A percentile compares a stretch with the other conserved stretches of the same genome.
Evolutionary conservation across 352 stramenopile species (phyloP).

Genomic region (Phytophthora cryptogea): DNA sequence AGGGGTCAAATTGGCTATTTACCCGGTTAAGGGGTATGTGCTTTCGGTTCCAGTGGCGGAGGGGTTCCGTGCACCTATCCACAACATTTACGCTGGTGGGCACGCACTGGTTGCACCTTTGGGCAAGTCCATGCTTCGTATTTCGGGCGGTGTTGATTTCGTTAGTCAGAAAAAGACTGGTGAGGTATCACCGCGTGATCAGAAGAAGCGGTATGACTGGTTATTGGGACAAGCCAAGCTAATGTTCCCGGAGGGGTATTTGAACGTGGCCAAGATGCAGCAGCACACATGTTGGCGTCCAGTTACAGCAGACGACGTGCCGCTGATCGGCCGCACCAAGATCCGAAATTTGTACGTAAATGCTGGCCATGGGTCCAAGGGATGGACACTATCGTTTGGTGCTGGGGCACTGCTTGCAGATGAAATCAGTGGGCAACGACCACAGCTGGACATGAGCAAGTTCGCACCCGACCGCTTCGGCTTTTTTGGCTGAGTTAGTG

Average conservation of each 20-base stretch:
- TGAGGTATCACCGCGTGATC: conserved; percentile 66
- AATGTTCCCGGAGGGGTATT: conserved; percentile 82
- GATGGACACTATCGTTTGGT: conserved; percentile 86
- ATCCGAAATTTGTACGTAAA: conserved; percentile 88
- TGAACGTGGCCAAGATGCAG: conserved; percentile 79
- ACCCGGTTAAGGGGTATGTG: conserved; percentile 87
- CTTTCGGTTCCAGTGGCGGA: conserved; percentile 79
- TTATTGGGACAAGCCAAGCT: conserved; percentile 72
- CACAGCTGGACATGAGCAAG: conserved; percentile 83
- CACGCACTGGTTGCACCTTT: conserved; percentile 78
- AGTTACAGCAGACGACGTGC: conserved; percentile 84
- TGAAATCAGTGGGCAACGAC: conserved; percentile 75
- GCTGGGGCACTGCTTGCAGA: conserved; percentile 77
- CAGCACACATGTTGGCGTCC: conserved; percentile 84
- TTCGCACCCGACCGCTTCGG: conserved; percentile 81
- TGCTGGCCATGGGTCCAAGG: conserved; percentile 83
- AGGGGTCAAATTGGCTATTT: conserved; percentile 79
- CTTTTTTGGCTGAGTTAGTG: conserved; percentile 57
- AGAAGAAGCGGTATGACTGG: conserved; percentile 83
- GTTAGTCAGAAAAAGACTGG: conserved; percentile 53
- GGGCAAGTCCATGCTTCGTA: conserved; percentile 64
- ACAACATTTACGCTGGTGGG: conserved; percentile 87
- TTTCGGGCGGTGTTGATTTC: conserved; percentile 85
- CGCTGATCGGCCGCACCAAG: conserved; percentile 78
- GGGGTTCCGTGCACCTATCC: conserved; percentile 60